Conservation (phyloP, 73 alveolate genomes). For the Paraurostyla sp. region DNA sequence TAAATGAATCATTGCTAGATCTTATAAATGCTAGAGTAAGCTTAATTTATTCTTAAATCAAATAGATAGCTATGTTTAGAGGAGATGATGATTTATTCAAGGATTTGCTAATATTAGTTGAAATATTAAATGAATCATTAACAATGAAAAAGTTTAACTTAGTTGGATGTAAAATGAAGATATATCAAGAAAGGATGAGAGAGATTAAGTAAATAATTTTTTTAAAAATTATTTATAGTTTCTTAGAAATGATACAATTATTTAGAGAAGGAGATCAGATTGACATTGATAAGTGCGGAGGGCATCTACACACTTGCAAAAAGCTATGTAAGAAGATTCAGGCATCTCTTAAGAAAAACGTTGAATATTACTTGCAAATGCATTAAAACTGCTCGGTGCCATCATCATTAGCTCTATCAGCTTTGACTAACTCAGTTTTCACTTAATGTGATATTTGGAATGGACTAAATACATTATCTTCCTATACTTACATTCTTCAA, state of each 20-base stretch:
- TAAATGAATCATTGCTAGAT: not conserved
- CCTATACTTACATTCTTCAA: slow-evolving; percentile 20
- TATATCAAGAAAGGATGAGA: slow-evolving; percentile 52
- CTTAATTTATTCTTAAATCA: not conserved
- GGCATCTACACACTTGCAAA: slow-evolving; percentile 29
- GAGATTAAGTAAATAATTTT: slow-evolving; percentile 18
- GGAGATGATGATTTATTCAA: slow-evolving; percentile 45
- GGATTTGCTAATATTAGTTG: slow-evolving; percentile 2
- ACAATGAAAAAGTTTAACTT: slow-evolving; percentile 40
- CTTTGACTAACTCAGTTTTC: slow-evolving; percentile 48
- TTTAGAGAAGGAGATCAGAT: slow-evolving; percentile 25
- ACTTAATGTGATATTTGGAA: slow-evolving; percentile 47
- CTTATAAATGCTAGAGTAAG: slow-evolving; percentile 24
- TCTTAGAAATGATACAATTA: slow-evolving; percentile 12
- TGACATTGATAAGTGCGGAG: slow-evolving; percentile 39
- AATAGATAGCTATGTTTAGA: not conserved
- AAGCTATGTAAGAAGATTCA: slow-evolving; percentile 41
- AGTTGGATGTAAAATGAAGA: slow-evolving; percentile 61
- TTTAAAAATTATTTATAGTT: not conserved
- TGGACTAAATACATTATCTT: slow-evolving; percentile 38
- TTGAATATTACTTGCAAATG: slow-evolving; percentile 35
- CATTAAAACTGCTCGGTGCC: slow-evolving; percentile 48
- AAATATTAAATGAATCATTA: slow-evolving; percentile 18
- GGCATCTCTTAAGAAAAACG: not conserved
- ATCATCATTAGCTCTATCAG: slow-evolving; percentile 40